Percentiles rank a stretch among this genome's conserved stretches.
Evolutionary conservation across 1,139 yeast species (phyloP).

Genomic region (Suhomyces anneliseae): DNA sequence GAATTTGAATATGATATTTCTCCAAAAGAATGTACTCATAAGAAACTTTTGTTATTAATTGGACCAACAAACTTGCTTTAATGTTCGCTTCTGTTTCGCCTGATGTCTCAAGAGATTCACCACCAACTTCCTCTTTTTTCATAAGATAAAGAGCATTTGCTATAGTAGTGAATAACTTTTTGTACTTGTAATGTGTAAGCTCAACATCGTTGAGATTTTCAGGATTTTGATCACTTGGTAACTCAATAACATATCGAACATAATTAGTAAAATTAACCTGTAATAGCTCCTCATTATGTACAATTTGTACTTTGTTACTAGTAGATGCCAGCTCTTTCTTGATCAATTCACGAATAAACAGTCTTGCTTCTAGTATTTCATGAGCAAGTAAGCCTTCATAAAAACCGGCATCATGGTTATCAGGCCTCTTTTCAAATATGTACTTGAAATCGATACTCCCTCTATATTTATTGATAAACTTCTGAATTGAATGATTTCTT

Average conservation of each 20-base stretch:
- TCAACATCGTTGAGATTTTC: slow-evolving; percentile 23
- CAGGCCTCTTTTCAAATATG: slow-evolving; percentile 3
- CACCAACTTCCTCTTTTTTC: slow-evolving; percentile 35
- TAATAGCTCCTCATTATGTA: slow-evolving; percentile 38
- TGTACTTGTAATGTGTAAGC: slow-evolving; percentile 32
- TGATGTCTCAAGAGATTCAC: slow-evolving; percentile 16
- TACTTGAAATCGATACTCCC: slow-evolving; percentile 1
- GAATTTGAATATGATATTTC: slow-evolving; percentile 41
- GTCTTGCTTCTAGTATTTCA: slow-evolving; percentile 30
- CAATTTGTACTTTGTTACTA: slow-evolving; percentile 3
- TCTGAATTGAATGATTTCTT: slow-evolving; percentile 38
- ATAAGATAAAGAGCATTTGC: slow-evolving; percentile 28
- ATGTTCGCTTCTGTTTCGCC: slow-evolving; percentile 7
- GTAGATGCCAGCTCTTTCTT: slow-evolving; percentile 10
- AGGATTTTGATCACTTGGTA: slow-evolving; percentile 25
- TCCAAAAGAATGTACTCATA: slow-evolving; percentile 45
- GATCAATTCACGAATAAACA: slow-evolving; percentile 29
- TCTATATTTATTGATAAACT: slow-evolving; percentile 28
- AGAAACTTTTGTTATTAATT: slow-evolving; percentile 37
- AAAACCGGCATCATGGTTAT: slow-evolving; percentile 22
- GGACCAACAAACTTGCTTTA: slow-evolving; percentile 25
- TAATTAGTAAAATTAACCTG: slow-evolving; percentile 43
- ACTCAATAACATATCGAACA: slow-evolving; percentile 33
- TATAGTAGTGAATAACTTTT: slow-evolving; percentile 26
- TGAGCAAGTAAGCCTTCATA: slow-evolving; percentile 37